Evolutionary conservation across 164 flowering plant species (phyloP), one percentile per base, ranked within the genome.

Genomic region (Aristolochia fimbriata): DNA sequence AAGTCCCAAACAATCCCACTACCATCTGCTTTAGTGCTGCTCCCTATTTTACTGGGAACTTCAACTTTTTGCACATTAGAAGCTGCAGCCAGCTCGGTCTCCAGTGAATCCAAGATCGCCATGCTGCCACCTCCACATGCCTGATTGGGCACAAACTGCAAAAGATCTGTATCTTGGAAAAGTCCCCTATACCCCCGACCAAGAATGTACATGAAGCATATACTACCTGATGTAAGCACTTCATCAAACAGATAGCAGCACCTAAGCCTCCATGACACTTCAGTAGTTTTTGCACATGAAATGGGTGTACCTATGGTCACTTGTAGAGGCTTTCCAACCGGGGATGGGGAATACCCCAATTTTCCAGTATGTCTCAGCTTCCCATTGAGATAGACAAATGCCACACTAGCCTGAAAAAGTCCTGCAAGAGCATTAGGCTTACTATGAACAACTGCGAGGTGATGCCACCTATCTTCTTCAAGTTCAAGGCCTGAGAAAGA

Each of bases 351-450:
- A 75, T 94, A 94, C 65, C 95, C 96, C 10, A 94, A 78, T 75
- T 81, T 88, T 58, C 99, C 99, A 3, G 97, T 91, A 71, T 94
- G 93, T 52, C 88, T 85, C 63, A 91, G 80, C 78, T 94, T 88
- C 56, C 99, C 99, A 80, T 94, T 80, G 31, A 94, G 76, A 71
- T 91, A 94, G 10, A 94, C 80, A 71, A 83, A 78, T 53, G 97
- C 99, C 61, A 91, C 81, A 75, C 99, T 94, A 63, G 97, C 91
- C 75, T 94, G 99, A 67, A 94, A 91, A 10, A 94, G 81, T 56
- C 99, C 99, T 68, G 99, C 99, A 67, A 94, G 81, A 58, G 99
- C 99, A 86, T 87, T 94, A 27, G 99, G 99, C 67, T 94, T 94
- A 76, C 87, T 94, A 70, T 94, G 99, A 65, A 94, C 89, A 73